Conservation (phyloP, 2,329 filamentous ascomycete species). For the Hypoxylon sp. region DNA sequence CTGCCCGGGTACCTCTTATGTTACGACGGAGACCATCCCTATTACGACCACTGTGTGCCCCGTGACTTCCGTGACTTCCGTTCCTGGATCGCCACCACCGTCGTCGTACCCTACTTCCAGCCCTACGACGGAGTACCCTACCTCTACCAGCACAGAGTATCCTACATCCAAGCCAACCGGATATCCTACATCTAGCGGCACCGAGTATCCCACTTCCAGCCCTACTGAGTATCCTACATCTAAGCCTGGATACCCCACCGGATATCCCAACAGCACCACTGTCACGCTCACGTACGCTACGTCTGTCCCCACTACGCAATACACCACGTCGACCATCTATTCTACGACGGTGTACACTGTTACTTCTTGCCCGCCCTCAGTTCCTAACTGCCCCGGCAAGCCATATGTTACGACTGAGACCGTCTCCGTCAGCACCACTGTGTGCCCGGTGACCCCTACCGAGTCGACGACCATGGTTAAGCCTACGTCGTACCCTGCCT, state of each 20-base stretch:
- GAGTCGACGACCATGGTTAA: not conserved
- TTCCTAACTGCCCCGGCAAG: slow-evolving; percentile 34
- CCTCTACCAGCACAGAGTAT: not conserved
- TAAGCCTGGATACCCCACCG: slow-evolving; percentile 6
- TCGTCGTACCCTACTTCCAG: slow-evolving; percentile 8
- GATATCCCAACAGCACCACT: not conserved
- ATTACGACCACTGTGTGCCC: slow-evolving; percentile 42
- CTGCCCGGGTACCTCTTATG: slow-evolving; percentile 35
- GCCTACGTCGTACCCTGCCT: slow-evolving; percentile 6
- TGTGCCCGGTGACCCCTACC: slow-evolving; percentile 26
- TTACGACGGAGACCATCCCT: slow-evolving; percentile 41
- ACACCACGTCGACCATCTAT: slow-evolving; percentile 34
- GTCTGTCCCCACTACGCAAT: slow-evolving; percentile 13
- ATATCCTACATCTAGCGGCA: slow-evolving; percentile 8
- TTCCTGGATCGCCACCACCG: not conserved
- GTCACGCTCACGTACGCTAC: slow-evolving; percentile 11
- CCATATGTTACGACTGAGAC: slow-evolving; percentile 30
- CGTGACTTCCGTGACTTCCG: slow-evolving; percentile 28
- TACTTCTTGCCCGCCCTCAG: slow-evolving; percentile 31
- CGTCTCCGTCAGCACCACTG: slow-evolving; percentile 26
- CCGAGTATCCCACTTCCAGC: not conserved
- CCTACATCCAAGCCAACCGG: slow-evolving; percentile 8
- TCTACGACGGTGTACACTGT: slow-evolving; percentile 33
- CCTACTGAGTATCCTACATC: slow-evolving; percentile 6
- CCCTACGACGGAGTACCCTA: slow-evolving; percentile 9